These are phyloP conservation scores for Suhomyces bokatorum DNA, from an alignment of 1,139 yeast genomes.

Conservation along the genomic window DNA sequence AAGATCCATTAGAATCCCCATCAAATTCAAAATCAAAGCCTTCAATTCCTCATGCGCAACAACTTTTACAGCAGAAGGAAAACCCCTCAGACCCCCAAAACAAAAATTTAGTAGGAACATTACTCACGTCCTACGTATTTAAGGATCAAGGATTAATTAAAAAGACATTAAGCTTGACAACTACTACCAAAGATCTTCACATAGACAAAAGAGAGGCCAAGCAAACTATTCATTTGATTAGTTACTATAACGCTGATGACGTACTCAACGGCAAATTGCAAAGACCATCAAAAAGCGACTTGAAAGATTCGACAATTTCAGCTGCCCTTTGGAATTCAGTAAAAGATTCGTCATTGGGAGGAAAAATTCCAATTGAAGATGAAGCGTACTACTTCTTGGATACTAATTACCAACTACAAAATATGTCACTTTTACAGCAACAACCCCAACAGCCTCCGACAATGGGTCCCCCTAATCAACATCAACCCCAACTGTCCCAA, in stretches of 20 bases:
- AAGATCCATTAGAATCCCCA: conserved; percentile 17
- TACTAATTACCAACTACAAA: conserved; percentile 46
- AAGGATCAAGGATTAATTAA: conserved; percentile 78
- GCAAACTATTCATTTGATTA: conserved; percentile 70
- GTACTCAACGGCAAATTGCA: conserved; percentile 57
- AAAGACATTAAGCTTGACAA: conserved; percentile 71
- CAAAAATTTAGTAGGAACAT: conserved; percentile 12
- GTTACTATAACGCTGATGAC: conserved; percentile 77
- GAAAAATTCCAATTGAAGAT: conserved; percentile 51
- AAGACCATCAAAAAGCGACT: conserved; percentile 59
- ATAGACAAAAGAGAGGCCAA: conserved; percentile 29
- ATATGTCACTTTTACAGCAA: conserved; percentile 35
- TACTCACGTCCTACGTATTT: conserved; percentile 63
- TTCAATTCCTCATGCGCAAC: conserved; percentile 21
- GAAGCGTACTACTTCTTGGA: conserved; percentile 55
- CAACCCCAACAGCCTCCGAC: conserved; percentile 12
- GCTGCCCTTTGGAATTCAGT: conserved; percentile 61
- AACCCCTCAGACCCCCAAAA: conserved; percentile 4
- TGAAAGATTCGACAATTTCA: conserved; percentile 55
- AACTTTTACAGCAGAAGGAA: conserved; percentile 13
- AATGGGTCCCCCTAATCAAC: conserved; percentile 11
- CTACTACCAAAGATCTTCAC: conserved; percentile 38
- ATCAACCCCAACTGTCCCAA: conserved; percentile 8
- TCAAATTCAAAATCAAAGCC: conserved; percentile 4
- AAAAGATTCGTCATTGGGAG: conserved; percentile 62